A percentile compares a stretch with the other conserved stretches of the same genome.
phyloP scores from a whole-genome alignment of 1,284 basidiomycete species.

The Sporisorium exsertum region DNA sequence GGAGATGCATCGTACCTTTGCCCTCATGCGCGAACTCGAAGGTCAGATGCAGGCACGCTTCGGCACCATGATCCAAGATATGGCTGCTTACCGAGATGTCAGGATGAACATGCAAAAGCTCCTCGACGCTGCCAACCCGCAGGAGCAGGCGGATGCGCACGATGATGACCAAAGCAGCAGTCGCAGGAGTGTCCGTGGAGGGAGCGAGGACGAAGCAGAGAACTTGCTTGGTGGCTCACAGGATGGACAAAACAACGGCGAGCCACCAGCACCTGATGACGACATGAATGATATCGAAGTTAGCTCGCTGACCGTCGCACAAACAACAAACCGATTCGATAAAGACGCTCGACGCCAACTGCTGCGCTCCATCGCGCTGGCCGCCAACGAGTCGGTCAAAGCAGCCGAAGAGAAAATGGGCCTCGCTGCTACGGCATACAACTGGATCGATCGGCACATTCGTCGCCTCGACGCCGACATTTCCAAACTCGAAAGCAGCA shows the following conservation, averaged over 20 bases:
- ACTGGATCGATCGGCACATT: slow-evolving; percentile 72
- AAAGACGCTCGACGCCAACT: slow-evolving; percentile 18
- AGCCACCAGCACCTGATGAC: not conserved
- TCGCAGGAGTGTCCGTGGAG: not conserved
- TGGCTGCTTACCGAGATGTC: slow-evolving; percentile 36
- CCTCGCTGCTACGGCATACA: slow-evolving; percentile 72
- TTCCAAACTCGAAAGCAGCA: slow-evolving; percentile 56
- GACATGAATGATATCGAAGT: not conserved
- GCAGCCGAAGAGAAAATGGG: slow-evolving; percentile 73
- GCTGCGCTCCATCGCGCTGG: slow-evolving; percentile 29
- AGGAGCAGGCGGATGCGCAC: not conserved
- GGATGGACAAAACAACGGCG: not conserved
- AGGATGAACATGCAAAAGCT: slow-evolving; percentile 24
- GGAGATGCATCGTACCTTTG: slow-evolving; percentile 82
- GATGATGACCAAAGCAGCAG: not conserved
- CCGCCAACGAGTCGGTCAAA: slow-evolving; percentile 54
- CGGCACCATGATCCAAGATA: slow-evolving; percentile 21
- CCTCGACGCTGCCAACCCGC: slow-evolving; percentile 1
- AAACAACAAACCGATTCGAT: not conserved
- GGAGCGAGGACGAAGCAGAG: slow-evolving; percentile 46
- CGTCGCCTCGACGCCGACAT: slow-evolving; percentile 72
- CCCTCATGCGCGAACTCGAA: slow-evolving; percentile 84
- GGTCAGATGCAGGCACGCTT: slow-evolving; percentile 73
- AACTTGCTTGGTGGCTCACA: slow-evolving; percentile 33
- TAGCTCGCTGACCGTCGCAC: not conserved